phyloP scores from a whole-genome alignment of 139 green algal genomes.

The Gonium pectorale region DNA sequence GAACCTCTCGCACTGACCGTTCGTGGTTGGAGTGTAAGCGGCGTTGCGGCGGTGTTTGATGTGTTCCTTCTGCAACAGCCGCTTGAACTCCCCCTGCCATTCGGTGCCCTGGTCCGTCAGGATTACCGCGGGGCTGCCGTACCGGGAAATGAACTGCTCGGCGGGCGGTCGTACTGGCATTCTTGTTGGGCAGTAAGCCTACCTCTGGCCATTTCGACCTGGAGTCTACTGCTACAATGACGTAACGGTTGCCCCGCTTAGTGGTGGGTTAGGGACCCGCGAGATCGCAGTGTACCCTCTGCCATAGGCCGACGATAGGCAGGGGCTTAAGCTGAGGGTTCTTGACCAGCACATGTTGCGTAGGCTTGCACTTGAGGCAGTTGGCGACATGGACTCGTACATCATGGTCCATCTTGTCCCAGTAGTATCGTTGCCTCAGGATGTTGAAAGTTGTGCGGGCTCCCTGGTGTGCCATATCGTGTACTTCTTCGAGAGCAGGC shows the following conservation, averaged over 20 bases:
- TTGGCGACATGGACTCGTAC: neutral
- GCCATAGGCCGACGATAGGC: neutral
- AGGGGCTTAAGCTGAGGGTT: neutral
- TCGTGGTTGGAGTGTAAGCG: neutral
- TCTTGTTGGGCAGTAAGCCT: neutral
- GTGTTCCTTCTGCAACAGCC: neutral
- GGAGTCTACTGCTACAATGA: neutral
- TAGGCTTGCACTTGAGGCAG: neutral
- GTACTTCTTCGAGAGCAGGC: neutral
- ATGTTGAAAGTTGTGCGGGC: neutral
- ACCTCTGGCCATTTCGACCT: neutral
- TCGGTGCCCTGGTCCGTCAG: neutral
- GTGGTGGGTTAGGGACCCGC: neutral
- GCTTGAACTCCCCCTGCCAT: neutral
- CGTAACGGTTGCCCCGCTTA: neutral
- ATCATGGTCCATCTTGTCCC: neutral
- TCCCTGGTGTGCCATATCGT: neutral
- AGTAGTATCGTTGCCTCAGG: too few relatives aligned
- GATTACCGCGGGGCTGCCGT: neutral
- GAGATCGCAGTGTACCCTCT: neutral
- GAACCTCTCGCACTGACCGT: neutral
- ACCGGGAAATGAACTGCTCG: neutral
- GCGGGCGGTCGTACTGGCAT: neutral
- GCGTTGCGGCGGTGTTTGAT: neutral
- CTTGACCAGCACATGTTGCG: neutral